Evolutionary conservation across 495 filamentous ascomycete genomes (phyloP), one percentile per base, ranked within the genome.

Genomic region (Aspergillus diversus): DNA sequence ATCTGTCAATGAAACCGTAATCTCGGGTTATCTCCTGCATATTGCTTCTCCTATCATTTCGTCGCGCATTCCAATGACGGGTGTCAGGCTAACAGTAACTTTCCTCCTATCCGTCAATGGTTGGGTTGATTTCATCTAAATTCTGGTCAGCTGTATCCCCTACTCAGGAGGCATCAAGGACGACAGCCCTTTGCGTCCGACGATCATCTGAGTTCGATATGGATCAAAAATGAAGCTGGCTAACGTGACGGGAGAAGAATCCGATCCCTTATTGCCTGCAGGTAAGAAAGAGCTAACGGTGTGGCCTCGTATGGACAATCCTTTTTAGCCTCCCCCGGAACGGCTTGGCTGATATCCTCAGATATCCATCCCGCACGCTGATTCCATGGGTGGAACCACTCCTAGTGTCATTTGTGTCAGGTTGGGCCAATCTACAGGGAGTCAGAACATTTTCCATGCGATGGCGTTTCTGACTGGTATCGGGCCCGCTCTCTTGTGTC

Each of bases 1-100:
- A 63, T 70, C 65, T 63, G 70, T 72, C 68, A 74, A 56, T 63
- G 60, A 63, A 59, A 54, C 55, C 27, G 54, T 54, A 66, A 66
- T 66, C 64, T 60, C 57, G 47, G 37, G 39, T 46, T 64, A 61
- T 64, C 58, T 66, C 55, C 42, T 59, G 58, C 58, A 60, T 68
- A 69, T 69, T 61, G 49, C 21, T 34, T 13, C 61, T 33, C 52
- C 33, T 16, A 27, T 47, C 55, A 52, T 32, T 8, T 35, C 32
- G 42, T 39, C 53, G 39, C 33, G 33, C 42, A n/a, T 21, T 12
- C 46, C 37, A 16, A 47, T 61, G 50, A 33, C 31, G 15, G 21
- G 39, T 43, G 37, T 55, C 33, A 32, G 33, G 32, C 42, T 21
- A 60, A n/a, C 34, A 27, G 37, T 31, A 47, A 13, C 42, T 50